Conservation (phyloP, 2,329 filamentous ascomycete species). For the Exophiala sp. region DNA sequence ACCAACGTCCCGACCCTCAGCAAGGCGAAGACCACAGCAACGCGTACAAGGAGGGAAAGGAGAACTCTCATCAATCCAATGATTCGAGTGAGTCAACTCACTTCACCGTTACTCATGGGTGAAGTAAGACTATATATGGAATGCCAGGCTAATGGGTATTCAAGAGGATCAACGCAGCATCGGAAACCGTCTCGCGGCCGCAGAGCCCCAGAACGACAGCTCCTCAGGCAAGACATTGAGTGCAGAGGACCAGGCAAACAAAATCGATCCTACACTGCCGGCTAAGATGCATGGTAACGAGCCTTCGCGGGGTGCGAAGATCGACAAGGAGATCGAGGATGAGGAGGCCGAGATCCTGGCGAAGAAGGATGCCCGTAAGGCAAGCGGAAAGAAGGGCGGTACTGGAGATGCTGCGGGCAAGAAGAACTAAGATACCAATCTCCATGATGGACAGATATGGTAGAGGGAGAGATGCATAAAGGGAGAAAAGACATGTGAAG, state of each 20-base stretch:
- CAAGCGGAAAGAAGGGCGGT: not conserved
- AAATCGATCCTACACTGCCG: slow-evolving; percentile 40
- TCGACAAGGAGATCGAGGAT: slow-evolving; percentile 43
- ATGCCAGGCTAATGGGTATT: no score
- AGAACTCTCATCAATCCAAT: slow-evolving; percentile 63
- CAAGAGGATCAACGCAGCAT: slow-evolving; percentile 46
- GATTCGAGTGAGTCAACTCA: slow-evolving; percentile 73
- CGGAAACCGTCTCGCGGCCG: slow-evolving; percentile 42
- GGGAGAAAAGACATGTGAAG: no score
- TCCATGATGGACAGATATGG: no score
- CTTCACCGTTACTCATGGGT: no score
- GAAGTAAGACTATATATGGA: no score
- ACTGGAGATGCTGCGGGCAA: slow-evolving; percentile 4
- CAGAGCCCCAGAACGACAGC: slow-evolving; percentile 23
- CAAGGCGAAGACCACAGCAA: slow-evolving; percentile 45
- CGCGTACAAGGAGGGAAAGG: slow-evolving; percentile 69
- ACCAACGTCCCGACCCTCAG: slow-evolving; percentile 63
- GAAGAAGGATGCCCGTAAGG: slow-evolving; percentile 38
- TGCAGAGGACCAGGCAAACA: slow-evolving; percentile 30
- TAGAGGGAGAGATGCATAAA: no score
- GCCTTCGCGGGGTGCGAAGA: slow-evolving; percentile 46
- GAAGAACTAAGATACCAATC: slow-evolving; percentile 1
- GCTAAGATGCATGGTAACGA: slow-evolving; percentile 45
- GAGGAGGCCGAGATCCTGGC: slow-evolving; percentile 44
- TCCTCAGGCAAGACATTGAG: slow-evolving; percentile 14